Base-by-base conservation (phyloP, 768 basidiomycete genomes). In the Boletus insuetus region DNA sequence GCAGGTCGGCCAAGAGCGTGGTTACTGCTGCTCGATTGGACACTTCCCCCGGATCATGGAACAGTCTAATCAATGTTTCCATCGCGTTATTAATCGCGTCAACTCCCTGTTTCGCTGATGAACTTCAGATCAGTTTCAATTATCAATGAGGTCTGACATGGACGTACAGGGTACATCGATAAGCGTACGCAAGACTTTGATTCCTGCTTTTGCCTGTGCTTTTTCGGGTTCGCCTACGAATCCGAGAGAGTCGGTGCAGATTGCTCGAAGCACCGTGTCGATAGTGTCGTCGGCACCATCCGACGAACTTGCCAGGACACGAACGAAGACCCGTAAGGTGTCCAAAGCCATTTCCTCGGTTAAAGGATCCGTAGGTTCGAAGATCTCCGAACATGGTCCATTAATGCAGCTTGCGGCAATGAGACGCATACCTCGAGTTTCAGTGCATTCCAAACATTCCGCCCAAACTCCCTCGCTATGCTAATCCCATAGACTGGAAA, bases 191-290 rank as follows among this genome's bases (percentile, higher is more conserved):
- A 98, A 72, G 32, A 94, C 82, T 67, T 91, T 93, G 44, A 88
- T 87, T 1, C 94, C 94, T 39, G 91, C 85, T 66, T 85, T 85
- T 1, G 95, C 94, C 68, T 94, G 90, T 67, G 82, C 87, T 74
- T 98, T 98, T 69, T 98, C 97, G 0, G 96, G 94, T 66, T 97
- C 91, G 41, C 84, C 81, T 41, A 98, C 72, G 53, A 89, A 83
- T 22, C 80, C 78, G 9, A 94, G 77, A 62, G 91, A 94, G 65
- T 97, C 91, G 52, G 84, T 81, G 58, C 88, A 89, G 0, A 89
- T 86, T 41, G 88, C 85, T 58, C 79, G 81, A 16, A 87, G 87
- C 3, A 96, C 74, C 6, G 83, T 85, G 45, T 79, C 73, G 16
- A 81, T 71, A 1, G 50, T 29, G 39, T 58, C 58, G 45, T 78